Evolutionary conservation across 2,329 filamentous ascomycete genomes (phyloP).

Genomic region (Apiospora pterosperma): DNA sequence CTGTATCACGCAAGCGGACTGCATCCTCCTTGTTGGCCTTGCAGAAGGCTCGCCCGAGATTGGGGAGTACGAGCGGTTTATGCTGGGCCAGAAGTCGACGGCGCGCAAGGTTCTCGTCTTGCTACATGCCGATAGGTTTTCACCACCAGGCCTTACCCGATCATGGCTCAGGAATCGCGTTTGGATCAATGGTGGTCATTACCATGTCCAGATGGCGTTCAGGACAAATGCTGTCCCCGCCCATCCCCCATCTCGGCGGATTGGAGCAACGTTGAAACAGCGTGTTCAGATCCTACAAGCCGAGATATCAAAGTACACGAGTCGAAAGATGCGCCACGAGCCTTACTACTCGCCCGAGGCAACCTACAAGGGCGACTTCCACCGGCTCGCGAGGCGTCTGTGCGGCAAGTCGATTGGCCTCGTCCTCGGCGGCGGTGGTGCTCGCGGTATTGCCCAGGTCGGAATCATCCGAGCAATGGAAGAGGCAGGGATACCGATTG

Average conservation of each 20-base stretch:
- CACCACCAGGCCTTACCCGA: slow-evolving; percentile 76
- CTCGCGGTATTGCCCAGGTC: slow-evolving; percentile 86
- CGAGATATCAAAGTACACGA: slow-evolving; percentile 98
- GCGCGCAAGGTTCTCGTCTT: slow-evolving; percentile 90
- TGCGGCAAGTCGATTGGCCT: slow-evolving; percentile 94
- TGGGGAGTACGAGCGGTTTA: slow-evolving; percentile 93
- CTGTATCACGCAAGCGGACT: slow-evolving; percentile 95
- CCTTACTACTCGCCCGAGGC: slow-evolving; percentile 89
- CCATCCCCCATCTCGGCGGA: slow-evolving; percentile 70
- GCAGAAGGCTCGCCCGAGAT: slow-evolving; percentile 87
- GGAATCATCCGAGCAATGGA: slow-evolving; percentile 94
- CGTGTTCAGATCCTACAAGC: slow-evolving; percentile 92
- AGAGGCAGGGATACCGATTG: slow-evolving; percentile 93
- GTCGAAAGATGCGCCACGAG: slow-evolving; percentile 81
- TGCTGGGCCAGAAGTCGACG: slow-evolving; percentile 95
- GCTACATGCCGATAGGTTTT: slow-evolving; percentile 85
- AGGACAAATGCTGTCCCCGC: slow-evolving; percentile 72
- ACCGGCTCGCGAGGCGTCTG: slow-evolving; percentile 81
- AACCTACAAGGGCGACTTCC: slow-evolving; percentile 94
- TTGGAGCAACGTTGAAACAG: slow-evolving; percentile 85
- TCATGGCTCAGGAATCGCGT: slow-evolving; percentile 89
- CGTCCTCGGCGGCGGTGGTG: slow-evolving; percentile 90
- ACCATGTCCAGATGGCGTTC: slow-evolving; percentile 95
- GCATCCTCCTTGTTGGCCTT: slow-evolving; percentile 86
- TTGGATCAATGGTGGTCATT: slow-evolving; percentile 98